phyloP scores from a whole-genome alignment of 2,329 filamentous ascomycete species.

The Colletotrichum noveboracense region DNA sequence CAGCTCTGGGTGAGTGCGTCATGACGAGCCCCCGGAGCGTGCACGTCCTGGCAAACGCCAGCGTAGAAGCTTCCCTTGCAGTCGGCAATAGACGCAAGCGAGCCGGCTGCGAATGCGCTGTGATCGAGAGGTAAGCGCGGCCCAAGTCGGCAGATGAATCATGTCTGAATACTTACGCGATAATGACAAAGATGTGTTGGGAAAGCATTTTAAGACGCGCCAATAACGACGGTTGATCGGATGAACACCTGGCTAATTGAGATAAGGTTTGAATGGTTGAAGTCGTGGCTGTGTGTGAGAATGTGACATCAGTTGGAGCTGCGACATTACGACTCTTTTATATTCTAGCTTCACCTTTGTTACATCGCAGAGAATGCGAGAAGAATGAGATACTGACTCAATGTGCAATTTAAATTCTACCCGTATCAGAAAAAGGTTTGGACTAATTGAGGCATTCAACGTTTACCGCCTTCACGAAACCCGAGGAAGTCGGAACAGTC shows the following conservation, averaged over 20 bases:
- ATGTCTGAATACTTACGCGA: neutral
- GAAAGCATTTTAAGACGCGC: neutral
- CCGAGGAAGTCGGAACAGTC: neutral
- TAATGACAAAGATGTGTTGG: neutral
- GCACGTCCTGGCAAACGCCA: neutral
- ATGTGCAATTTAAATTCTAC: neutral
- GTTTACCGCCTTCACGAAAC: neutral
- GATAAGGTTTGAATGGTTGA: neutral
- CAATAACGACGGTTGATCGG: fast-evolving
- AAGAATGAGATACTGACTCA: neutral
- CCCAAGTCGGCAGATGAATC: too few relatives aligned
- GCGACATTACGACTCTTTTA: neutral
- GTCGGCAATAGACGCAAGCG: neutral
- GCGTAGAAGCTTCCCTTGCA: neutral
- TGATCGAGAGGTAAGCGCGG: neutral
- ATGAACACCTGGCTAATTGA: neutral
- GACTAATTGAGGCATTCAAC: neutral
- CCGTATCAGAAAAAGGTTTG: neutral
- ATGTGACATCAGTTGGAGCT: neutral
- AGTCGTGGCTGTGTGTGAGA: neutral
- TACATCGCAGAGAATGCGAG: neutral
- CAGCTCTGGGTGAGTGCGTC: neutral
- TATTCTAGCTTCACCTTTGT: neutral
- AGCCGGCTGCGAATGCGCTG: neutral
- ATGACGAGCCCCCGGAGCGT: neutral